These are phyloP conservation scores for Termitomyces sp. DNA, from an alignment of 768 basidiomycete genomes.

Conservation along the genomic window DNA sequence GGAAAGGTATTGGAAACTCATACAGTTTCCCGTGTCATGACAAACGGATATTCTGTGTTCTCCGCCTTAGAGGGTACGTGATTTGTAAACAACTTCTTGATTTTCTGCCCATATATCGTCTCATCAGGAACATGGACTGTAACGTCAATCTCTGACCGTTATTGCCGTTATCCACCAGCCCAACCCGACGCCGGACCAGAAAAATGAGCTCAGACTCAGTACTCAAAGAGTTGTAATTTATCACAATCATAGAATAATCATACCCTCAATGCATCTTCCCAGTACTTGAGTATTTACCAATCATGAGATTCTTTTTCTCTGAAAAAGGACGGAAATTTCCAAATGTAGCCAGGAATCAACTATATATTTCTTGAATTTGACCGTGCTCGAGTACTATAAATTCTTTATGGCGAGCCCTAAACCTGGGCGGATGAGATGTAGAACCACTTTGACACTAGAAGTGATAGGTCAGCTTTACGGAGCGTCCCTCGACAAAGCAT, in stretches of 20 bases:
- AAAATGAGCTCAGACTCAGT: conserved; percentile 24
- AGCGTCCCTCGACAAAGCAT: background rate
- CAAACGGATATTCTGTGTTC: conserved; percentile 81
- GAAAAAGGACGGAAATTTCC: background rate
- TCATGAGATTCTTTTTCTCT: background rate
- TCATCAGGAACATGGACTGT: conserved; percentile 83
- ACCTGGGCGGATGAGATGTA: conserved; percentile 89
- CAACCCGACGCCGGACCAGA: conserved; percentile 44
- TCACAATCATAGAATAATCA: conserved; percentile 5
- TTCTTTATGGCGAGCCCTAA: conserved; percentile 23
- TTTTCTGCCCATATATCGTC: conserved; percentile 1
- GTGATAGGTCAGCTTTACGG: conserved; percentile 5
- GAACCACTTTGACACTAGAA: conserved; percentile 85
- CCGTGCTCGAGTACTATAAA: background rate
- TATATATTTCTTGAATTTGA: background rate
- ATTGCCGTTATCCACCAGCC: conserved; percentile 82
- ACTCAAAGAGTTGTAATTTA: conserved; percentile 15
- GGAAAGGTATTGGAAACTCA: conserved; percentile 88
- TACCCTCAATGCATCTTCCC: conserved; percentile 11
- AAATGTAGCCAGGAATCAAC: background rate
- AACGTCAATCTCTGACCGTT: conserved; percentile 84
- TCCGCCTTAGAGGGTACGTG: conserved; percentile 82
- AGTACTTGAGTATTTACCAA: background rate
- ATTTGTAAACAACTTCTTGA: background rate
- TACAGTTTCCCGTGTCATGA: conserved; percentile 75